Evolutionary conservation across 805 yeast genomes (phyloP).

Genomic region (Wickerhamiella sorbophila): DNA sequence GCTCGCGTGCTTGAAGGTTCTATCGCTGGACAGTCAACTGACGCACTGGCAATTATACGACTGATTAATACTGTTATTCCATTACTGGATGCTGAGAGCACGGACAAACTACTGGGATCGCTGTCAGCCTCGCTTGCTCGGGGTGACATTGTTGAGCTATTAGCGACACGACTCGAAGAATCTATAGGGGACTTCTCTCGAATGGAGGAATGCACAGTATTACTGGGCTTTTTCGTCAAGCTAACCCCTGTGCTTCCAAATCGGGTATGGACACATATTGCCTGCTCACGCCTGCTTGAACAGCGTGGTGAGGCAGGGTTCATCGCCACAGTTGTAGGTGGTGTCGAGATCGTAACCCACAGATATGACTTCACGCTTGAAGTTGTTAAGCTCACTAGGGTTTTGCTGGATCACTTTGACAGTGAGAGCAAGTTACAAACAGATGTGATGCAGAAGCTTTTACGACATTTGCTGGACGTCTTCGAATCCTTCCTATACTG

Average conservation of each 20-base stretch:
- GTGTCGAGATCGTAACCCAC: conserved; percentile 58
- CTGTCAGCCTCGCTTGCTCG: conserved; percentile 34
- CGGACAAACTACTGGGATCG: conserved; percentile 28
- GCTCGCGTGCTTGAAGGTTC: conserved; percentile 55
- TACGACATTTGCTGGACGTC: conserved; percentile 35
- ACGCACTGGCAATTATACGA: conserved; percentile 33
- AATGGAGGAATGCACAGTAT: conserved; percentile 31
- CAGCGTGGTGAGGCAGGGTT: conserved; percentile 51
- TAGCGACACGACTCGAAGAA: conserved; percentile 54
- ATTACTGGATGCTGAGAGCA: conserved; percentile 29
- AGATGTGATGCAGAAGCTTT: conserved; percentile 1
- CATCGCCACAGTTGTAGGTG: conserved; percentile 46
- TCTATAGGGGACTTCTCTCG: conserved; percentile 41
- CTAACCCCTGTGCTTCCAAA: conserved; percentile 38
- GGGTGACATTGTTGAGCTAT: conserved; percentile 46
- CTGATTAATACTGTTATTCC: conserved; percentile 36
- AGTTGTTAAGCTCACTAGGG: conserved; percentile 9
- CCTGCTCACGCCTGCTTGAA: conserved; percentile 51
- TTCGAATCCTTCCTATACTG: conserved; percentile 65
- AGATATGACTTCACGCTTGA: conserved; percentile 36
- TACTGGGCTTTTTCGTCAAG: conserved; percentile 37
- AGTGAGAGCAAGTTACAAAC: conserved; percentile 24
- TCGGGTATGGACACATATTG: conserved; percentile 67
- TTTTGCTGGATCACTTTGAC: conserved; percentile 8
- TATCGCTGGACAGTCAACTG: conserved; percentile 12